These are phyloP conservation scores for Lablab purpureus DNA, from an alignment of 306 rosid genomes.

Conservation along the genomic window DNA sequence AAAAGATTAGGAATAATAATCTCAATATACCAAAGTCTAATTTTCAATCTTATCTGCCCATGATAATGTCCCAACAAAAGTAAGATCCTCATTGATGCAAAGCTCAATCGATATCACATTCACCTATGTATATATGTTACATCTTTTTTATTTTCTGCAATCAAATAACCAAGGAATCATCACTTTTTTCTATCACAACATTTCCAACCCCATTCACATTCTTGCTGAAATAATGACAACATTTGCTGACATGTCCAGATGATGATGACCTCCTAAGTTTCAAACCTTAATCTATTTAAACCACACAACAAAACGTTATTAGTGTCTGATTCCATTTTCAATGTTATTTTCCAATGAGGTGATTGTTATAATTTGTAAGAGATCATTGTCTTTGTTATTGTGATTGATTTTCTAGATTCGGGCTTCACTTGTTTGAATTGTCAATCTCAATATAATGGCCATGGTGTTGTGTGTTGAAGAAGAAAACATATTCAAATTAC, in stretches of 20 bases:
- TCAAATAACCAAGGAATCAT: conserved; percentile 36
- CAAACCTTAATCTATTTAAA: not conserved
- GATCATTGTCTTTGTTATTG: too few species aligned
- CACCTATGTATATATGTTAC: conserved; percentile 20
- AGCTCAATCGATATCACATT: conserved; percentile 30
- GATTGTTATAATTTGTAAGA: not conserved
- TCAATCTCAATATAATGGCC: too few species aligned
- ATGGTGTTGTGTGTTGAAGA: too few species aligned
- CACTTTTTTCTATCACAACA: not conserved
- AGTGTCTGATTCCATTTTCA: not conserved
- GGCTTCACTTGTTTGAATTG: too few species aligned
- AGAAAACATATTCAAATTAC: too few species aligned
- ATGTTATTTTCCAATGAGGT: not conserved
- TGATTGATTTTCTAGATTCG: too few species aligned
- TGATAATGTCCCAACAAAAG: conserved; percentile 37
- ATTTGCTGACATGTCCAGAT: conserved; percentile 33
- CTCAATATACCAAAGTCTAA: conserved; percentile 17
- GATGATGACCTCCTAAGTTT: conserved; percentile 13
- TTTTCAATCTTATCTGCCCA: conserved; percentile 41
- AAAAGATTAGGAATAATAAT: conserved; percentile 40
- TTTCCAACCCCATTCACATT: conserved; percentile 1
- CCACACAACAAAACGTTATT: not conserved
- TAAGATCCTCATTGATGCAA: conserved; percentile 49
- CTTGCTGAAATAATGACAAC: conserved; percentile 17
- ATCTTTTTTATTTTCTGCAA: not conserved